Percentiles rank a stretch among this genome's conserved stretches.
phyloP scores from a whole-genome alignment of 106 monocot genomes.

The Dendrobium huoshanense region DNA sequence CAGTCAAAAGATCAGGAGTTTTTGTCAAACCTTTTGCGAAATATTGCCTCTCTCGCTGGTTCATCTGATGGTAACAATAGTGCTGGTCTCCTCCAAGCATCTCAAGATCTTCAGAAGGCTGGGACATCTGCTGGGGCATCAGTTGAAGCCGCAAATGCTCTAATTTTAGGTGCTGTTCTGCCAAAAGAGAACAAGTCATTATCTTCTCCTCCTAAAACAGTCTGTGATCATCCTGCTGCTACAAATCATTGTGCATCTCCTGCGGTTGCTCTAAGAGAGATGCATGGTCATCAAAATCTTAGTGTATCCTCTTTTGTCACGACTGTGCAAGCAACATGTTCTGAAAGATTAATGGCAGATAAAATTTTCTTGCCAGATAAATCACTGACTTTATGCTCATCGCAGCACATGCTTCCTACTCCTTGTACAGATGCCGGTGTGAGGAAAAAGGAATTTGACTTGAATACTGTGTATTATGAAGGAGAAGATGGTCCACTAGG shows the following conservation, averaged over 20 bases:
- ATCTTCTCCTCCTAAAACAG: slow-evolving; percentile 7
- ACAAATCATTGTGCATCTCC: not conserved
- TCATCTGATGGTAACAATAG: slow-evolving; percentile 34
- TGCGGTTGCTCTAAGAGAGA: slow-evolving; percentile 14
- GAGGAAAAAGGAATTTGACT: slow-evolving; percentile 56
- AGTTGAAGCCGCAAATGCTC: slow-evolving; percentile 20
- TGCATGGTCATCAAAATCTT: slow-evolving; percentile 10
- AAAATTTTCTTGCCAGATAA: slow-evolving; percentile 3
- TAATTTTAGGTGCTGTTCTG: slow-evolving; percentile 13
- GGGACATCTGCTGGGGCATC: slow-evolving; percentile 24
- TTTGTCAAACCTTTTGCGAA: slow-evolving; percentile 50
- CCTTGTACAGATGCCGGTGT: slow-evolving; percentile 8
- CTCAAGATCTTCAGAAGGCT: slow-evolving; percentile 33
- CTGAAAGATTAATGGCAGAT: not conserved
- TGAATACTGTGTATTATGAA: slow-evolving; percentile 54
- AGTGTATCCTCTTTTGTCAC: slow-evolving; percentile 7
- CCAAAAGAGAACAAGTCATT: slow-evolving; percentile 17
- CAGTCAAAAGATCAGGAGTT: slow-evolving; percentile 45
- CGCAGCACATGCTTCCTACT: slow-evolving; percentile 11
- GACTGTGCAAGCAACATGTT: slow-evolving; percentile 9
- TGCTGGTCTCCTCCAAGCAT: slow-evolving; percentile 33
- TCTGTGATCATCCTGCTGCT: slow-evolving; percentile 7
- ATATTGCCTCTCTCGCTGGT: slow-evolving; percentile 42
- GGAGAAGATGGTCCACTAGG: slow-evolving; percentile 19
- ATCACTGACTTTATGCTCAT: slow-evolving; percentile 7